A percentile compares a stretch with the other conserved stretches of the same genome.
Evolutionary conservation across 1,284 basidiomycete genomes (phyloP).

Genomic region (Apiotrichum siamense): DNA sequence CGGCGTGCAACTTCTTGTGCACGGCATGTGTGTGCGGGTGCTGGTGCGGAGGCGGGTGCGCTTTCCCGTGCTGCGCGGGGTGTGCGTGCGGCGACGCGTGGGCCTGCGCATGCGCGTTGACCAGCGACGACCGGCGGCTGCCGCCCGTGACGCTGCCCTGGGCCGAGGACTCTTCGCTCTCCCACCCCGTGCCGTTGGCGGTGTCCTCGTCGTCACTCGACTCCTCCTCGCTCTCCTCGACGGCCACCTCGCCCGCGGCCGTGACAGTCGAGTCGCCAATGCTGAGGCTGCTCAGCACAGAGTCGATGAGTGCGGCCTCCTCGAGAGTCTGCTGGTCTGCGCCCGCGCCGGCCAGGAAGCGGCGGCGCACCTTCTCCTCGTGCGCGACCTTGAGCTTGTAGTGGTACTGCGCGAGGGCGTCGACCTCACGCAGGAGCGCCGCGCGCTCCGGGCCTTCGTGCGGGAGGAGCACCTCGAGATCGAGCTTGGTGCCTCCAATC

Average conservation of each 20-base stretch:
- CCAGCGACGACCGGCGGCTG: background rate
- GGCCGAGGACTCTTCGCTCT: slow-evolving; percentile 26
- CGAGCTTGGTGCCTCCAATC: slow-evolving; percentile 57
- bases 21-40: background rate
- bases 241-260: slow-evolving; percentile 71
- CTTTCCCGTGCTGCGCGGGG: no score
- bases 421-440: slow-evolving; percentile 75
- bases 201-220: slow-evolving; percentile 47
- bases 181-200: no score
- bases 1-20: no score
- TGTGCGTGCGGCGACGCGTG: background rate
- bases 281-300: slow-evolving; percentile 69
- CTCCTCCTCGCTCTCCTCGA: slow-evolving; percentile 62
- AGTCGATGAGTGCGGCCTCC: slow-evolving; percentile 68
- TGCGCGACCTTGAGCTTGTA: slow-evolving; percentile 85
- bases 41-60: background rate
- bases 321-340: slow-evolving; percentile 62
- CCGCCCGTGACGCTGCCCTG: background rate
- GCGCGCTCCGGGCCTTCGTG: slow-evolving; percentile 66
- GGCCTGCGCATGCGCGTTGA: background rate
- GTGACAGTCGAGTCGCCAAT: slow-evolving; percentile 70
- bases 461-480: slow-evolving; percentile 80
- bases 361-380: slow-evolving; percentile 74
- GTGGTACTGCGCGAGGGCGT: slow-evolving; percentile 79
- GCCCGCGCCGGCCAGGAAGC: slow-evolving; percentile 57